Conservation (phyloP, 306 rosid genomes). For the Begonia loranthoides region DNA sequence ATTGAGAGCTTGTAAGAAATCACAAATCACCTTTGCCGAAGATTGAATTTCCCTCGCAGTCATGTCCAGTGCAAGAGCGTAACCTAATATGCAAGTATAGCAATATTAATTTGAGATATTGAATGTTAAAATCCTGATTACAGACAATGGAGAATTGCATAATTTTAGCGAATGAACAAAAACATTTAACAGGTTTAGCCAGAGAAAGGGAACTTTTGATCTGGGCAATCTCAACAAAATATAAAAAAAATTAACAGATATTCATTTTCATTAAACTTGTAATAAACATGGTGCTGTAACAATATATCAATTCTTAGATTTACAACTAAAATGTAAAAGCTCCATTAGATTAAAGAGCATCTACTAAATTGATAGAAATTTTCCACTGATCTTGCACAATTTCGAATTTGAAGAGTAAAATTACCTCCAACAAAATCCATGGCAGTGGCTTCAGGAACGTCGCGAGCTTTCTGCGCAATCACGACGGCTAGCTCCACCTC, state of each 20-base stretch:
- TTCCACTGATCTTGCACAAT: too few species aligned
- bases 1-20: background rate
- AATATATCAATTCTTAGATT: too few species aligned
- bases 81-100: constrained; percentile 35
- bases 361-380: too few species aligned
- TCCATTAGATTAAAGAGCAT: too few species aligned
- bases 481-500: constrained; percentile 97
- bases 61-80: constrained; percentile 94
- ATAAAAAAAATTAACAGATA: too few species aligned
- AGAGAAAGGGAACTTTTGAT: too few species aligned
- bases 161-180: background rate
- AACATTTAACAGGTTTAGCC: background rate
- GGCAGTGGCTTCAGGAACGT: constrained; percentile 61
- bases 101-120: background rate
- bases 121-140: background rate
- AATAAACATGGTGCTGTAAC: too few species aligned
- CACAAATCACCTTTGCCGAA: constrained; percentile 50
- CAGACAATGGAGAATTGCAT: background rate
- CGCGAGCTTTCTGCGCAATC: constrained; percentile 72
- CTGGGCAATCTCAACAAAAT: too few species aligned
- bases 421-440: constrained; percentile 83
- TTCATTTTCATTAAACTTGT: too few species aligned
- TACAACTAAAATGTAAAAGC: too few species aligned
- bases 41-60: constrained; percentile 90
- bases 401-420: background rate